Evolutionary conservation across 2,329 filamentous ascomycete genomes (phyloP).

Genomic region (Davidsoniella australis): DNA sequence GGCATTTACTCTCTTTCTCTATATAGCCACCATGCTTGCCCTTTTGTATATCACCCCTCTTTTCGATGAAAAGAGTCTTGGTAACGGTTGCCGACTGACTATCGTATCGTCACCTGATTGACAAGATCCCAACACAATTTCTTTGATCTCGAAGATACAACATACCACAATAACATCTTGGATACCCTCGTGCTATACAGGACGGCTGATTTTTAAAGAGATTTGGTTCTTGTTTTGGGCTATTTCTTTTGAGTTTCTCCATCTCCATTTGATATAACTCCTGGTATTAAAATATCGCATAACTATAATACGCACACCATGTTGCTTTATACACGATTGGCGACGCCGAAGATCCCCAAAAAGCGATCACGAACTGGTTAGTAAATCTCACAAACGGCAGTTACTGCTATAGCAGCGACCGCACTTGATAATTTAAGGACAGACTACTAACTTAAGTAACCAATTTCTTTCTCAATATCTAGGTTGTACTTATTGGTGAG

Average conservation of each 20-base stretch:
- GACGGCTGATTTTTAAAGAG: background rate
- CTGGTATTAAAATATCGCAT: background rate
- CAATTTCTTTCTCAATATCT: background rate
- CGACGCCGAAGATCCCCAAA: constrained; percentile 41
- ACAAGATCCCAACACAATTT: too few relatives aligned
- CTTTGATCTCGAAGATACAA: too few relatives aligned
- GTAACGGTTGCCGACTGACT: too few relatives aligned
- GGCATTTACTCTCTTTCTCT: too few relatives aligned
- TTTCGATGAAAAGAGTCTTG: too few relatives aligned
- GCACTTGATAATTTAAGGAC: background rate
- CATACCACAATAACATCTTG: too few relatives aligned
- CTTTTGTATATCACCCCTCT: too few relatives aligned
- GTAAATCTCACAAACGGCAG: constrained; percentile 16
- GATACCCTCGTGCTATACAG: too few relatives aligned
- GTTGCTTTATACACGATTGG: constrained; percentile 41
- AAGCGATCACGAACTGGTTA: constrained; percentile 41
- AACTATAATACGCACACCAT: constrained; percentile 20
- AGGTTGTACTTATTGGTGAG: constrained; percentile 11
- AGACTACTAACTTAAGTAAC: background rate
- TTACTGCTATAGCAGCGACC: background rate
- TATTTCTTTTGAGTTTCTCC: background rate
- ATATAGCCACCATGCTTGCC: too few relatives aligned
- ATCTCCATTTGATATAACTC: background rate
- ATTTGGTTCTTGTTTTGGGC: background rate
- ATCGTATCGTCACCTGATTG: too few relatives aligned